These are phyloP conservation scores for Xylaria polymorpha DNA, from an alignment of 2,329 filamentous ascomycete species.

Conservation along the genomic window DNA sequence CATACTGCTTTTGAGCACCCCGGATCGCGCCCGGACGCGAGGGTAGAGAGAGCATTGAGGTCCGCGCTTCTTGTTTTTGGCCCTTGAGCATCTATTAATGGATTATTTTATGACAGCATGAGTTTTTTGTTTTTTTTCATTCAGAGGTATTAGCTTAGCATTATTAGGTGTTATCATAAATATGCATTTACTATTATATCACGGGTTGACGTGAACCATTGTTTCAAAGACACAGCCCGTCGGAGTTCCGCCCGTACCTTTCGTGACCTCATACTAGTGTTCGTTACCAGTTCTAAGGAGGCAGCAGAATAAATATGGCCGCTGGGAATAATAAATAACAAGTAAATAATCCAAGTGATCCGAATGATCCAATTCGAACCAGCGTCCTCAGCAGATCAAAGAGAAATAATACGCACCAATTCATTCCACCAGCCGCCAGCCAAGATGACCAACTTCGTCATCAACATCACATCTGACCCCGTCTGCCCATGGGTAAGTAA, in stretches of 20 bases:
- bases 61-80: constrained; percentile 86
- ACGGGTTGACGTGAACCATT: not conserved
- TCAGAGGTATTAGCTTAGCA: constrained; percentile 3
- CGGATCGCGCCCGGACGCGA: constrained; percentile 74
- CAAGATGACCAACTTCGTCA: constrained; percentile 37
- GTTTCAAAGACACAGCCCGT: constrained; percentile 9
- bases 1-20: constrained; percentile 86
- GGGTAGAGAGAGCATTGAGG: constrained; percentile 88
- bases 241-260: constrained; percentile 34
- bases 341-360: constrained; percentile 2
- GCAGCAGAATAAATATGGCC: not conserved
- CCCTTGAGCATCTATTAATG: constrained; percentile 50
- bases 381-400: not conserved
- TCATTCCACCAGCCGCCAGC: not conserved
- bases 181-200: not conserved
- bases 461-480: constrained; percentile 31
- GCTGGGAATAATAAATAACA: not conserved
- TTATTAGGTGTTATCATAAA: too few species aligned
- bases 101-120: not conserved
- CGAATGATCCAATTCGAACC: not conserved
- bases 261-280: not conserved
- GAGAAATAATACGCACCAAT: not conserved
- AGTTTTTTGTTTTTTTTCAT: not conserved
- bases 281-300: not conserved
- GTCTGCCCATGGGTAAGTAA: constrained; percentile 34